A percentile compares a stretch with the other conserved stretches of the same genome.
Conservation (phyloP, 2,329 filamentous ascomycete species). For the Nakataea oryzae region DNA sequence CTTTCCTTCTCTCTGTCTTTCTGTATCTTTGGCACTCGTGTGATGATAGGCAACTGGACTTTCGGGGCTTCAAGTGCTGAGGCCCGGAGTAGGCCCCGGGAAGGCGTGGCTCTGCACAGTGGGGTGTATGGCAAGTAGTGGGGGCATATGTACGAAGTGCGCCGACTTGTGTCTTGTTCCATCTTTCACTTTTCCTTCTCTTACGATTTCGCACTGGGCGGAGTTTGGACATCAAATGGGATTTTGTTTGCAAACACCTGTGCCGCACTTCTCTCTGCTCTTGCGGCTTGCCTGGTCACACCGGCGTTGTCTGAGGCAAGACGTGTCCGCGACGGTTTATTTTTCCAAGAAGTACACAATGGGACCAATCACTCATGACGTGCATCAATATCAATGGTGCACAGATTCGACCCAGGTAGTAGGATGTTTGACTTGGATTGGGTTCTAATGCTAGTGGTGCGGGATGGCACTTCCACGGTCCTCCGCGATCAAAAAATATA, state of each 20-base stretch:
- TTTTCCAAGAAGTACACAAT: too few relatives aligned
- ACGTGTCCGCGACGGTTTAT: too few relatives aligned
- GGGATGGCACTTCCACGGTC: too few relatives aligned
- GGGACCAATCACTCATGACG: too few relatives aligned
- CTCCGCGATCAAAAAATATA: background rate
- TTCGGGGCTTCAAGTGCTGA: background rate
- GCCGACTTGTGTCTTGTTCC: background rate
- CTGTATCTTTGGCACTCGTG: background rate
- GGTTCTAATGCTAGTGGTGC: background rate
- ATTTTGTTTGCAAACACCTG: background rate
- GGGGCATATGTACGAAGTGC: background rate
- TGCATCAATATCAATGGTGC: too few relatives aligned
- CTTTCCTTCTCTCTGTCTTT: background rate
- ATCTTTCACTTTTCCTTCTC: background rate
- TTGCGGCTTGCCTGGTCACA: background rate
- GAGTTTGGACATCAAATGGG: background rate
- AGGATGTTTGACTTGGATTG: too few relatives aligned
- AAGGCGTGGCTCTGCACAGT: background rate
- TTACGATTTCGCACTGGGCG: background rate
- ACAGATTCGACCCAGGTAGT: too few relatives aligned
- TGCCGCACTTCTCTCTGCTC: background rate
- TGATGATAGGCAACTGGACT: background rate
- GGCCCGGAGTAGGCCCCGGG: background rate
- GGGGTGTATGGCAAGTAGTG: background rate
- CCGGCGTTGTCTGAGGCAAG: too few relatives aligned